These are phyloP conservation scores for Euclidium syriacum DNA, from an alignment of 345 rosid species.

Conservation along the genomic window DNA sequence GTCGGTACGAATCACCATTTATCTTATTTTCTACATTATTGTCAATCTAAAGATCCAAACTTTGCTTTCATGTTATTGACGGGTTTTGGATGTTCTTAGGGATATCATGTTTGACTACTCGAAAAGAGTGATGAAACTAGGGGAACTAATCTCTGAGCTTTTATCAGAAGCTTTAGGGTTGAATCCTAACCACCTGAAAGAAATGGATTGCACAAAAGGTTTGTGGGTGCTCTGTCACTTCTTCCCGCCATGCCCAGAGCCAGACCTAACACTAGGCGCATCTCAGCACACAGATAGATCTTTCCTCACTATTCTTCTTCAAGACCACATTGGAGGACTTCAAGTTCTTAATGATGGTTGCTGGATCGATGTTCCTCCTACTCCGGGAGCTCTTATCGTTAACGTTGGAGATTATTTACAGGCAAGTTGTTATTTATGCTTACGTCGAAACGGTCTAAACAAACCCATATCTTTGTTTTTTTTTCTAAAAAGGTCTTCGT, in stretches of 20 bases:
- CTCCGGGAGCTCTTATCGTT: slow-evolving; percentile 40
- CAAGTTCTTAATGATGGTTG: slow-evolving; percentile 33
- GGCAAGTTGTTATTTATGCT: slow-evolving; percentile 28
- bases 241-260: slow-evolving; percentile 53
- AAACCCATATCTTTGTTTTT: background rate
- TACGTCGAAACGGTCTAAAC: background rate
- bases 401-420: slow-evolving; percentile 55
- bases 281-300: slow-evolving; percentile 38
- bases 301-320: slow-evolving; percentile 54
- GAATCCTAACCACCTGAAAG: slow-evolving; percentile 31
- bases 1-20: too few relatives aligned
- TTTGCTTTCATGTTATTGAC: background rate
- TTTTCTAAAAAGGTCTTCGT: too few relatives aligned
- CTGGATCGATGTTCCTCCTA: slow-evolving; percentile 45
- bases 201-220: slow-evolving; percentile 39
- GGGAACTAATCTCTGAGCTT: slow-evolving; percentile 34
- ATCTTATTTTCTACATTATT: too few relatives aligned
- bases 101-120: slow-evolving; percentile 40
- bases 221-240: slow-evolving; percentile 37
- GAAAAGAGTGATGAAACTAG: slow-evolving; percentile 30
- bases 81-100: slow-evolving; percentile 28
- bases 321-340: slow-evolving; percentile 56
- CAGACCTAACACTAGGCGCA: slow-evolving; percentile 46
- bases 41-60: background rate
- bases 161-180: slow-evolving; percentile 56